These are phyloP conservation scores for Rhynchosporium graminicola DNA, from an alignment of 2,329 filamentous ascomycete genomes.

Conservation along the genomic window DNA sequence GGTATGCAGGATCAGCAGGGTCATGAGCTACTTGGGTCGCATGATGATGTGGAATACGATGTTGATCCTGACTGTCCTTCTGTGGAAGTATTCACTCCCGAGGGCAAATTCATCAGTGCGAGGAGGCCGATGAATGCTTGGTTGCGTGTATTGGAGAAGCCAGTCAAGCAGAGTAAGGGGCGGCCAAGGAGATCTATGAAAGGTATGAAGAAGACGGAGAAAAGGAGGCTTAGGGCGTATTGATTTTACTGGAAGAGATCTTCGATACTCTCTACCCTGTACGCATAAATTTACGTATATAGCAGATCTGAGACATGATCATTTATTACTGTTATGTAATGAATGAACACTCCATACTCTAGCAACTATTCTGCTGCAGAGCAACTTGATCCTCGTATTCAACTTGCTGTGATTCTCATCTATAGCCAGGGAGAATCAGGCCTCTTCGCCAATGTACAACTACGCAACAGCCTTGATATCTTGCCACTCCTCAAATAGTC, in stretches of 20 bases:
- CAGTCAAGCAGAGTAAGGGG: slow-evolving; percentile 50
- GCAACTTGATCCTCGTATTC: too few relatives aligned
- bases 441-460: too few relatives aligned
- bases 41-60: slow-evolving; percentile 31
- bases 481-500: too few relatives aligned
- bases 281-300: not conserved
- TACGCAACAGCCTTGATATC: too few relatives aligned
- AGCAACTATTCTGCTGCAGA: too few relatives aligned
- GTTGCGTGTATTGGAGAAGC: slow-evolving; percentile 57
- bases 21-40: slow-evolving; percentile 23
- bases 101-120: slow-evolving; percentile 74
- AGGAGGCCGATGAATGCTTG: slow-evolving; percentile 72
- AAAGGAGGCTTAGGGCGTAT: slow-evolving; percentile 21
- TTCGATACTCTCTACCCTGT: slow-evolving; percentile 17
- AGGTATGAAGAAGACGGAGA: slow-evolving; percentile 53
- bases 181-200: slow-evolving; percentile 73
- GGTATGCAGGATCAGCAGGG: slow-evolving; percentile 11
- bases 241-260: not conserved
- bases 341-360: too few relatives aligned
- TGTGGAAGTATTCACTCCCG: slow-evolving; percentile 82
- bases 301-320: too few relatives aligned
- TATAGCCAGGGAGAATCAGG: too few relatives aligned
- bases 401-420: too few relatives aligned
- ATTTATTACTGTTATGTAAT: too few relatives aligned
- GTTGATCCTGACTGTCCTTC: slow-evolving; percentile 57